phyloP scores from a whole-genome alignment of 192 early-diverging fungal genomes.

The Linnemannia exigua region DNA sequence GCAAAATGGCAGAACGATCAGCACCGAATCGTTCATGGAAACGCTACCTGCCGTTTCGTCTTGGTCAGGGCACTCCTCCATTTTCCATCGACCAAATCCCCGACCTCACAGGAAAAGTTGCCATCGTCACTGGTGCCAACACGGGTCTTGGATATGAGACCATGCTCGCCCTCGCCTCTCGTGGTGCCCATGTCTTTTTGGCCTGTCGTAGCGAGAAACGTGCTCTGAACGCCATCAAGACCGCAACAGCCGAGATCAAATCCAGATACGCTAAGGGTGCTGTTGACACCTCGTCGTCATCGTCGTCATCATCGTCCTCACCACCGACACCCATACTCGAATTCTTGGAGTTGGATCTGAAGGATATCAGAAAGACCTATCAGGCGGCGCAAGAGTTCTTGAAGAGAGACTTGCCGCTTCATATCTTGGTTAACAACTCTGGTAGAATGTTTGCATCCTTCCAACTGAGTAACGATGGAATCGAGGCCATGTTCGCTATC shows the following conservation, averaged over 20 bases:
- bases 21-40: no score
- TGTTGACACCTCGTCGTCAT: no score
- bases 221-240: constrained; percentile 8
- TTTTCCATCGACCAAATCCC: constrained; percentile 56
- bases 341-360: constrained; percentile 45
- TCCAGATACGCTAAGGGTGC: constrained; percentile 6
- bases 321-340: constrained; percentile 37
- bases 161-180: constrained; percentile 19
- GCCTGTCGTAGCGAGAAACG: constrained; percentile 19
- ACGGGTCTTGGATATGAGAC: constrained; percentile 55
- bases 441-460: constrained; percentile 42
- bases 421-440: constrained; percentile 60
- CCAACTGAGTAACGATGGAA: constrained; percentile 49
- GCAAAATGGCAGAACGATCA: no score
- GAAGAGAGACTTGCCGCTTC: constrained; percentile 43
- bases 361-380: constrained; percentile 19
- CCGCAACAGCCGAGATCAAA: constrained; percentile 25
- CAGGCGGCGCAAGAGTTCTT: constrained; percentile 48
- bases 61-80: no score
- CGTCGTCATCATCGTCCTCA: no score
- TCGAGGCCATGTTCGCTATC: constrained; percentile 56
- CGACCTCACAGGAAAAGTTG: constrained; percentile 57
- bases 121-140: constrained; percentile 65
- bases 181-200: constrained; percentile 41
- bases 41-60: no score